A percentile compares a stretch with the other conserved stretches of the same genome.
phyloP scores from a whole-genome alignment of 192 early-diverging fungal genomes.

The Coemansia sp. region DNA sequence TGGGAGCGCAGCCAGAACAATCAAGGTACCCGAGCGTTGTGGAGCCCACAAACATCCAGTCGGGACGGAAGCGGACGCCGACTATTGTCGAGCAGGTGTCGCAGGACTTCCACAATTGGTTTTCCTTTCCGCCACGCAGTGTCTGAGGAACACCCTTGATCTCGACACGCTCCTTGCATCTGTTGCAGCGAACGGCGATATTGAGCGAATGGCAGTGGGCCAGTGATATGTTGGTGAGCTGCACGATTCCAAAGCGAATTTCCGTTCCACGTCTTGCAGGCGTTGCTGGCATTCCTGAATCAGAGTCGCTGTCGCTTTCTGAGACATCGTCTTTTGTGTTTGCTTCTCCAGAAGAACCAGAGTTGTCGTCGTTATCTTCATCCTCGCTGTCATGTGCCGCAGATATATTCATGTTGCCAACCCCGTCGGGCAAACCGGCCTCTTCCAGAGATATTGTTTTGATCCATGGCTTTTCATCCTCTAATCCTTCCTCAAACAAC shows the following conservation, averaged over 20 bases:
- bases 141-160: slow-evolving; percentile 57
- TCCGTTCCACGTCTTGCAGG: slow-evolving; percentile 70
- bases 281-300: slow-evolving; percentile 31
- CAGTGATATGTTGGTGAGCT: slow-evolving; percentile 67
- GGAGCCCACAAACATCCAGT: slow-evolving; percentile 60
- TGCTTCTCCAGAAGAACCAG: slow-evolving; percentile 9
- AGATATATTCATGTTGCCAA: slow-evolving; percentile 6
- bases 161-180: slow-evolving; percentile 72
- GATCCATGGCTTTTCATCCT: slow-evolving; percentile 33
- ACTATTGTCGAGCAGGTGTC: slow-evolving; percentile 58
- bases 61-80: slow-evolving; percentile 62
- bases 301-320: background rate
- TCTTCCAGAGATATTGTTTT: slow-evolving; percentile 30
- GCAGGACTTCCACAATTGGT: slow-evolving; percentile 57
- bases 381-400: background rate
- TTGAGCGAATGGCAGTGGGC: slow-evolving; percentile 65
- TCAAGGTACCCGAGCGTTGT: slow-evolving; percentile 72
- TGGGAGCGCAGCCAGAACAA: slow-evolving; percentile 64
- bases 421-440: slow-evolving; percentile 18
- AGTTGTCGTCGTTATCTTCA: slow-evolving; percentile 3
- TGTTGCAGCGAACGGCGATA: slow-evolving; percentile 67
- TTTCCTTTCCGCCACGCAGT: slow-evolving; percentile 26
- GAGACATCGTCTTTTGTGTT: slow-evolving; percentile 5
- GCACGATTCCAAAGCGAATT: slow-evolving; percentile 64
- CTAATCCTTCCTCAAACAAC: slow-evolving; percentile 18